Conservation (phyloP, 352 stramenopile species). For the Phytophthora colocasiae region DNA sequence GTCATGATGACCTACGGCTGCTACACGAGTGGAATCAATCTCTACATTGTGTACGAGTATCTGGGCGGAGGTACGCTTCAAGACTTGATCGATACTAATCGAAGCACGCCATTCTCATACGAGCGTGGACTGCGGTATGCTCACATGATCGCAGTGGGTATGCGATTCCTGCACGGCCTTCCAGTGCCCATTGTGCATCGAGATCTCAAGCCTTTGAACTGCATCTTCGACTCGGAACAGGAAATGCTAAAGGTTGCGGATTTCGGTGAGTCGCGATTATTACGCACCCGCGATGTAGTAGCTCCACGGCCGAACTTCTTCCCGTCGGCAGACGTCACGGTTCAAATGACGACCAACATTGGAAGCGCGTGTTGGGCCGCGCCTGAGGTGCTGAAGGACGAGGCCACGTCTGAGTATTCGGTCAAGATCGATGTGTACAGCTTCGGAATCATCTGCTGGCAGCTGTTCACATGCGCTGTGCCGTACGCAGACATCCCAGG, state of each 20-base stretch:
- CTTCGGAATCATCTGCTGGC: constrained; percentile 88
- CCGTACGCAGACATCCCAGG: constrained; percentile 83
- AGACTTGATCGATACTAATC: constrained; percentile 66
- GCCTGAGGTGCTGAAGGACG: constrained; percentile 76
- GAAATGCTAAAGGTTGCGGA: constrained; percentile 85
- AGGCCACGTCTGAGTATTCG: constrained; percentile 73
- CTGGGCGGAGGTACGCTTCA: constrained; percentile 84
- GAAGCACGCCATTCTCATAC: constrained; percentile 56
- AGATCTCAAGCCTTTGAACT: constrained; percentile 85
- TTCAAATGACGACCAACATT: constrained; percentile 87
- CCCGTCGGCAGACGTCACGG: constrained; percentile 63
- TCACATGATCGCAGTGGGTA: constrained; percentile 83
- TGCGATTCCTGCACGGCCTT: constrained; percentile 81
- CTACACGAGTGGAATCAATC: constrained; percentile 79
- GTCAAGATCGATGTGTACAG: constrained; percentile 89
- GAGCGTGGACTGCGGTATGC: constrained; percentile 74
- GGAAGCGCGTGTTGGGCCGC: constrained; percentile 84
- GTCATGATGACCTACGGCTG: constrained; percentile 89
- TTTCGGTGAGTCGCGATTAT: constrained; percentile 79
- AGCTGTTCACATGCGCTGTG: constrained; percentile 76
- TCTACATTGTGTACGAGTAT: constrained; percentile 88
- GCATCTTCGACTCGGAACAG: constrained; percentile 79
- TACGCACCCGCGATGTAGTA: constrained; percentile 70
- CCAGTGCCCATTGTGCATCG: constrained; percentile 81
- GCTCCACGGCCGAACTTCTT: constrained; percentile 61